Percentiles rank a stretch among this genome's conserved stretches.
Evolutionary conservation across 768 basidiomycete species (phyloP).

Genomic region (Crassisporium funariophilum): DNA sequence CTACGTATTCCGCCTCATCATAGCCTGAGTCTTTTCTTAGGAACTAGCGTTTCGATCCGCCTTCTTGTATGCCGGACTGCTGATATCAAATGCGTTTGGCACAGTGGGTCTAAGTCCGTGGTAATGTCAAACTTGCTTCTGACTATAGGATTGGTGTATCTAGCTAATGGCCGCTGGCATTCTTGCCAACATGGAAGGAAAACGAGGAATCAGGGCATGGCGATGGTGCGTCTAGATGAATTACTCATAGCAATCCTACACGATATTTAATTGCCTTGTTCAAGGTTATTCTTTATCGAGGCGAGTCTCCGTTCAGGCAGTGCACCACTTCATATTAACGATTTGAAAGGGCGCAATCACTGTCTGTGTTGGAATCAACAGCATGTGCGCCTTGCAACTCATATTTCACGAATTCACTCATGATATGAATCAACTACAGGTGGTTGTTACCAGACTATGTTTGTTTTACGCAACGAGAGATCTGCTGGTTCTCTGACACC

Average conservation of each 20-base stretch:
- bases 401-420: not conserved
- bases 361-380: slow-evolving; percentile 54
- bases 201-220: slow-evolving; percentile 69
- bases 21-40: slow-evolving; percentile 30
- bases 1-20: not conserved
- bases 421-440: slow-evolving; percentile 28
- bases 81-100: slow-evolving; percentile 71
- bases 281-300: slow-evolving; percentile 73
- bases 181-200: slow-evolving; percentile 67
- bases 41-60: slow-evolving; percentile 69
- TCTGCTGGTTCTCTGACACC: not conserved
- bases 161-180: slow-evolving; percentile 78
- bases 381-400: slow-evolving; percentile 50
- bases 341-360: slow-evolving; percentile 59
- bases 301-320: slow-evolving; percentile 26
- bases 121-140: not conserved
- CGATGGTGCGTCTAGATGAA: slow-evolving; percentile 47
- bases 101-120: slow-evolving; percentile 40
- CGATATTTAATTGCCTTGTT: not conserved
- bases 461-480: slow-evolving; percentile 16
- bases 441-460: slow-evolving; percentile 64
- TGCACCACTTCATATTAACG: not conserved
- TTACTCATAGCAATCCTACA: not conserved
- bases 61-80: slow-evolving; percentile 57
- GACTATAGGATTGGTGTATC: not conserved